phyloP scores from a whole-genome alignment of 2,329 filamentous ascomycete genomes.

The Neofusicoccum laricinum region DNA sequence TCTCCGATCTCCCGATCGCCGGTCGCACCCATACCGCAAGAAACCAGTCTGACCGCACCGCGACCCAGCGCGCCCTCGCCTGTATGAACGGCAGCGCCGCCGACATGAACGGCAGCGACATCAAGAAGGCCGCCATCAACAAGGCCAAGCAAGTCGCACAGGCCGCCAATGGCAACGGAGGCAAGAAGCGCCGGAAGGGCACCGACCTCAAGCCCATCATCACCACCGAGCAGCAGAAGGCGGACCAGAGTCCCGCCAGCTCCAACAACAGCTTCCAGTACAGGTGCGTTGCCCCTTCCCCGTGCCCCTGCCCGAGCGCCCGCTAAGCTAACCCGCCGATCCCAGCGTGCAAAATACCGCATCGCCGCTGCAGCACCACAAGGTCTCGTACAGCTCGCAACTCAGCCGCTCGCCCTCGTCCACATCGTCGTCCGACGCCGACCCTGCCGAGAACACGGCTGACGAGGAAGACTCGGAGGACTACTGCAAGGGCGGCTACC shows the following conservation, averaged over 20 bases:
- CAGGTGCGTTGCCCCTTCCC: slow-evolving; percentile 34
- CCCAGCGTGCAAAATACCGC: slow-evolving; percentile 49
- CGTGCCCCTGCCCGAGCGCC: background rate
- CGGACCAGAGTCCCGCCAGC: slow-evolving; percentile 42
- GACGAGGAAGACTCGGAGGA: slow-evolving; percentile 99
- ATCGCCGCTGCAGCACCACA: slow-evolving; percentile 43
- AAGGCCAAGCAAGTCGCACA: slow-evolving; percentile 65
- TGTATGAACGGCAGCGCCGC: slow-evolving; percentile 9
- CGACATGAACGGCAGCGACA: slow-evolving; percentile 60
- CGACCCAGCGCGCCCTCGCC: slow-evolving; percentile 13
- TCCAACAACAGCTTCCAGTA: slow-evolving; percentile 34
- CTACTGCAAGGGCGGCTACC: slow-evolving; percentile 98
- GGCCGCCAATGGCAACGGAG: slow-evolving; percentile 54
- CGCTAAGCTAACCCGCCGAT: background rate
- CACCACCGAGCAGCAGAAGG: slow-evolving; percentile 60
- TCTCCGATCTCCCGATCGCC: slow-evolving; percentile 20
- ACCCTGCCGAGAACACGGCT: slow-evolving; percentile 80
- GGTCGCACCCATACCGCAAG: slow-evolving; percentile 18
- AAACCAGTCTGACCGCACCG: slow-evolving; percentile 11
- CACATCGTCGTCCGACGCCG: slow-evolving; percentile 75
- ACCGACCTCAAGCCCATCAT: slow-evolving; percentile 70
- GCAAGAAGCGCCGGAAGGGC: slow-evolving; percentile 75
- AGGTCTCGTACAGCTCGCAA: slow-evolving; percentile 50
- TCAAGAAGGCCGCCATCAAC: slow-evolving; percentile 63
- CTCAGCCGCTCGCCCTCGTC: slow-evolving; percentile 74